A percentile compares a stretch with the other conserved stretches of the same genome.
Evolutionary conservation across 495 filamentous ascomycete species (phyloP).

Genomic region (Bathelium albidoporum): DNA sequence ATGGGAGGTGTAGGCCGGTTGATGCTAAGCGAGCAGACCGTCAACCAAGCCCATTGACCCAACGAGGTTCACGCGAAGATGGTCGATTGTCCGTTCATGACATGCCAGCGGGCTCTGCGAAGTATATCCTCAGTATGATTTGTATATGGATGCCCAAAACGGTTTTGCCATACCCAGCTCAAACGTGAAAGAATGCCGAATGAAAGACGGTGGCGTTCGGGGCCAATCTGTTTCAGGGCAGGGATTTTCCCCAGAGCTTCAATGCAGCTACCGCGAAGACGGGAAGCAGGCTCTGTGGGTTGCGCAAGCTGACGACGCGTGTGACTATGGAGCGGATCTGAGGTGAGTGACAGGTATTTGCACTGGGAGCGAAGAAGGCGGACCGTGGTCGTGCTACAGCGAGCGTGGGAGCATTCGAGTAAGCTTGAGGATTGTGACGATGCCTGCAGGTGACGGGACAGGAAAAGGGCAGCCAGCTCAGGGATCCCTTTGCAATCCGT

Average conservation of each 20-base stretch:
- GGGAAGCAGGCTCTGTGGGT: not conserved
- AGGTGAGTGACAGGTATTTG: not conserved
- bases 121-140: not conserved
- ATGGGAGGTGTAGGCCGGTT: not conserved
- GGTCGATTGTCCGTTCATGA: not conserved
- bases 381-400: constrained; percentile 1
- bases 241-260: not conserved
- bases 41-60: not conserved
- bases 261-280: not conserved
- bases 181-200: not conserved
- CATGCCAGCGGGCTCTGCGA: not conserved
- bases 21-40: not conserved
- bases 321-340: not conserved
- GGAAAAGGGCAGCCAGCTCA: not conserved
- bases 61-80: not conserved
- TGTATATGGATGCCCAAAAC: not conserved
- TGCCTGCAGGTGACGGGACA: not conserved
- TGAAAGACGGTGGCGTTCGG: not conserved
- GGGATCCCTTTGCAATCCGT: not conserved
- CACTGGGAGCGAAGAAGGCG: not conserved
- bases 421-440: not conserved
- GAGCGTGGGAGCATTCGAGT: not conserved
- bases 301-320: not conserved
- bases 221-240: not conserved
- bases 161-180: not conserved